Percentiles rank a stretch among this genome's conserved stretches.
These are phyloP conservation scores for Fusarium sp. DNA, from an alignment of 2,329 filamentous ascomycete species.

Conservation along the genomic window DNA sequence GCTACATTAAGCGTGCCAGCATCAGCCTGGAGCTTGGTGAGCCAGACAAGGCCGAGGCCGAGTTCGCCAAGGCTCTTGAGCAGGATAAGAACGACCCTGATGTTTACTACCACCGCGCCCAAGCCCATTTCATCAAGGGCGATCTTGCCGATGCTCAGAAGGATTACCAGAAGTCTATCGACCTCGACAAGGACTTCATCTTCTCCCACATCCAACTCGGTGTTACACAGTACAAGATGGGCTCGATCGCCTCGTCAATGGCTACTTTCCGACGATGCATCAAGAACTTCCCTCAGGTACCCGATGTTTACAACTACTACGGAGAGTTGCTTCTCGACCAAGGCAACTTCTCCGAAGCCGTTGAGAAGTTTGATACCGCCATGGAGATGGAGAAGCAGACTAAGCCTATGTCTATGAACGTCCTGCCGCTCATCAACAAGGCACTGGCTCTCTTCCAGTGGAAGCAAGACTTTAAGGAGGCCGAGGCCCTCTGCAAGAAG, in stretches of 20 bases:
- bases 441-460: slow-evolving; percentile 96
- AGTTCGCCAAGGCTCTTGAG: slow-evolving; percentile 86
- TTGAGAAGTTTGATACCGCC: slow-evolving; percentile 98
- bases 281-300: slow-evolving; percentile 97
- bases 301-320: slow-evolving; percentile 99
- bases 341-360: slow-evolving; percentile 92
- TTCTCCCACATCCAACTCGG: slow-evolving; percentile 99
- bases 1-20: slow-evolving; percentile 98
- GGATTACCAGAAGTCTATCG: slow-evolving; percentile 99
- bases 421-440: slow-evolving; percentile 98
- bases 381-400: slow-evolving; percentile 97
- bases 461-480: slow-evolving; percentile 95
- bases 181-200: slow-evolving; percentile 95
- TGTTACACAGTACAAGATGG: slow-evolving; percentile 99
- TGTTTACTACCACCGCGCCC: slow-evolving; percentile 98
- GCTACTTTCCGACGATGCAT: slow-evolving; percentile 97
- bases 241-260: slow-evolving; percentile 96
- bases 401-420: slow-evolving; percentile 96
- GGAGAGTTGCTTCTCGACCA: slow-evolving; percentile 97
- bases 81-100: slow-evolving; percentile 92
- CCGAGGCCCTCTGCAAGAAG: slow-evolving; percentile 96
- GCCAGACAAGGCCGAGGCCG: slow-evolving; percentile 84
- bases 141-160: slow-evolving; percentile 94
- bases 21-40: slow-evolving; percentile 95
- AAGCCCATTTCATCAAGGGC: slow-evolving; percentile 96